Evolutionary conservation across 2,329 filamentous ascomycete genomes (phyloP).

Genomic region (Pseudodiploospora longispora): DNA sequence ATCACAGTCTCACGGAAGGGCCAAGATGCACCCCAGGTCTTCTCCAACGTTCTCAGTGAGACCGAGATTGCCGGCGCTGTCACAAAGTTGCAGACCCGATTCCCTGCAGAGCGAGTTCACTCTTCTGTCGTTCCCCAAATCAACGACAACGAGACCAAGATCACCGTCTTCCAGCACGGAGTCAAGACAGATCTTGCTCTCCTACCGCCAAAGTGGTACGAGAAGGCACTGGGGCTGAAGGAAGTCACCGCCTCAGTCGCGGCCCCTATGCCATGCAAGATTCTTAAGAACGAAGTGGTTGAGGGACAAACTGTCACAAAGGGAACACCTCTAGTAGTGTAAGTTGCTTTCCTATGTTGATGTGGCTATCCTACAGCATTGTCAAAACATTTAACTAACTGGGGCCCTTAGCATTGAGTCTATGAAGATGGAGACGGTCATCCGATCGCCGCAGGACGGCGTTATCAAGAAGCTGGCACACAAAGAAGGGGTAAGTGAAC

Average conservation of each 20-base stretch:
- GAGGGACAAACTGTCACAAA: constrained; percentile 78
- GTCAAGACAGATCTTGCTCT: constrained; percentile 50
- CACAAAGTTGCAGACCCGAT: constrained; percentile 47
- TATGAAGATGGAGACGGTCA: constrained; percentile 87
- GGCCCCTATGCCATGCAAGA: constrained; percentile 96
- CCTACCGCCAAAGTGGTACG: constrained; percentile 67
- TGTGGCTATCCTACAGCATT: constrained; percentile 18
- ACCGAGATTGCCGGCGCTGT: constrained; percentile 20
- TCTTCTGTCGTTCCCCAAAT: constrained; percentile 63
- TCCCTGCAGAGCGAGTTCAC: constrained; percentile 69
- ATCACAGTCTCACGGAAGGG: constrained; percentile 36
- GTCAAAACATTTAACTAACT: constrained; percentile 14
- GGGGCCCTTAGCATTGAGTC: constrained; percentile 56
- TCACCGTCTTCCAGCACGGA: constrained; percentile 71
- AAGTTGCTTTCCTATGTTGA: constrained; percentile 24
- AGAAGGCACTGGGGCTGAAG: constrained; percentile 77
- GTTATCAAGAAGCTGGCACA: constrained; percentile 66
- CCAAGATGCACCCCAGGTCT: constrained; percentile 29
- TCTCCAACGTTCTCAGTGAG: constrained; percentile 38
- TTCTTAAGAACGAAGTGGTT: constrained; percentile 78
- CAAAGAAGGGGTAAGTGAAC: constrained; percentile 57
- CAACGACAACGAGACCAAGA: constrained; percentile 45
- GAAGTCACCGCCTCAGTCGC: constrained; percentile 75
- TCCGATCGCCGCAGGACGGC: constrained; percentile 66
- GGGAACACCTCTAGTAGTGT: constrained; percentile 80